Base-by-base conservation (phyloP, 2,329 filamentous ascomycete species). In the Phoma sp. region DNA sequence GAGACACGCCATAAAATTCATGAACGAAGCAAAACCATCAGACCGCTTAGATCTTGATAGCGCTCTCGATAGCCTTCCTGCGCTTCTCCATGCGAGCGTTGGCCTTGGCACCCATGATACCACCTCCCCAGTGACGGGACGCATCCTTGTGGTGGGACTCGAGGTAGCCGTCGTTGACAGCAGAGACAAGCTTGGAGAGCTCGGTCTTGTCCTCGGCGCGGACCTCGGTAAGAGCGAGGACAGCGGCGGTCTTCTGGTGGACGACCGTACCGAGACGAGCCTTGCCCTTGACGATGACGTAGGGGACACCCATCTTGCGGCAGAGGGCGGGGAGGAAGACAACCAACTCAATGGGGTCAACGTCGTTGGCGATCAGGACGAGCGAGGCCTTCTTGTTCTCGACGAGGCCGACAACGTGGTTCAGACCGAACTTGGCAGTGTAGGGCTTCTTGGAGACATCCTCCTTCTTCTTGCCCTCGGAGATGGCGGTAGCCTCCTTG, bases 381-480 rank as follows among this genome's bases (percentile, higher is more conserved):
- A 99, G 88, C 63, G 91, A 88, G 68, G 95, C 94, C 90, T 99
- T 99, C 92, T 99, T 99, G 88, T 97, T 97, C 89, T 77, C 75
- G 54, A 77, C 72, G 48, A 77, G 74, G 52, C 74, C 76, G 55
- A 77, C 75, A 56, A 99, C 95, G 86, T 99, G 95, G 90, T 99
- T 99, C 75, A 99, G 89, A 85, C 95, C 95, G 83, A 97, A 99
- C 89, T 99, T 99, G 87, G 95, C 93, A 69, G 90, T 84, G 84
- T 97, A 99, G 76, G 95, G 95, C 91, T 99, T 99, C 92, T 98
- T 98, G 90, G 87, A 91, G 79, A 96, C 94, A 76, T 74, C 71
- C 87, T 99, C 96, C 91, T 98, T 98, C 91, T 98, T 99, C 91
- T 98, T 97, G 81, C 96, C 95, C 82, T 98, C 93, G 80, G 92